phyloP scores from a whole-genome alignment of 495 filamentous ascomycete species.

The Penicillium turbatum region DNA sequence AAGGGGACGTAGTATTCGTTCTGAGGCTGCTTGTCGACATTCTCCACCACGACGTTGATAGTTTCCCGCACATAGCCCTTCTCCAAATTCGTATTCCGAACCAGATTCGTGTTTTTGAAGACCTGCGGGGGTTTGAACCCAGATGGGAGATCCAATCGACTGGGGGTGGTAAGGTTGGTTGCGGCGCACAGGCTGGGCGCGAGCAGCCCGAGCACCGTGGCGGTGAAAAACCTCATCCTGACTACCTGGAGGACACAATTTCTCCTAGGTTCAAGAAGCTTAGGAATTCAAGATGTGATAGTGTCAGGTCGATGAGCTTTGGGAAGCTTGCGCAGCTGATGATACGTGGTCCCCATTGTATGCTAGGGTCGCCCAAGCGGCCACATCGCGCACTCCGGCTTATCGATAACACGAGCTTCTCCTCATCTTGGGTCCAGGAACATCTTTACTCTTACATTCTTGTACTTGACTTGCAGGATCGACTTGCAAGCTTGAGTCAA shows the following conservation, averaged over 20 bases:
- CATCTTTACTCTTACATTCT: constrained; percentile 12
- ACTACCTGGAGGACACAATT: constrained; percentile 22
- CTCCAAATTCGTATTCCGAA: constrained; percentile 86
- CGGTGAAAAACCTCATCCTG: constrained; percentile 44
- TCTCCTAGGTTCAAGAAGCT: constrained; percentile 26
- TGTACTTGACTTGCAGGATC: constrained; percentile 1
- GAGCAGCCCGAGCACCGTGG: constrained; percentile 40
- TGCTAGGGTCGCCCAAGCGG: constrained; percentile 39
- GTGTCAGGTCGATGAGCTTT: constrained; percentile 13
- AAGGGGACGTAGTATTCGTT: constrained; percentile 87
- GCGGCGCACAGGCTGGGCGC: constrained; percentile 37
- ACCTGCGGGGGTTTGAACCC: constrained; percentile 83
- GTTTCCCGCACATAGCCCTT: constrained; percentile 86
- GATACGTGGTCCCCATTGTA: constrained; percentile 43
- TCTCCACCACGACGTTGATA: constrained; percentile 92
- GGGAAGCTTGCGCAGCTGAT: constrained; percentile 31
- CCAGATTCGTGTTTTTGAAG: constrained; percentile 86
- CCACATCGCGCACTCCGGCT: constrained; percentile 32
- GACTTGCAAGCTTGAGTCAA: not conserved
- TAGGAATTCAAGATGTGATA: constrained; percentile 14
- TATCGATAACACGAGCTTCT: constrained; percentile 32
- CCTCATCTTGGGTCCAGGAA: constrained; percentile 17
- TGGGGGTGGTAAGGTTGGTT: constrained; percentile 26
- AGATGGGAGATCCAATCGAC: constrained; percentile 52
- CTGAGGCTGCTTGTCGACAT: constrained; percentile 70